Evolutionary conservation across 495 filamentous ascomycete species (phyloP), one percentile per base, ranked within the genome.

Genomic region (Aspergillus taichungensis): DNA sequence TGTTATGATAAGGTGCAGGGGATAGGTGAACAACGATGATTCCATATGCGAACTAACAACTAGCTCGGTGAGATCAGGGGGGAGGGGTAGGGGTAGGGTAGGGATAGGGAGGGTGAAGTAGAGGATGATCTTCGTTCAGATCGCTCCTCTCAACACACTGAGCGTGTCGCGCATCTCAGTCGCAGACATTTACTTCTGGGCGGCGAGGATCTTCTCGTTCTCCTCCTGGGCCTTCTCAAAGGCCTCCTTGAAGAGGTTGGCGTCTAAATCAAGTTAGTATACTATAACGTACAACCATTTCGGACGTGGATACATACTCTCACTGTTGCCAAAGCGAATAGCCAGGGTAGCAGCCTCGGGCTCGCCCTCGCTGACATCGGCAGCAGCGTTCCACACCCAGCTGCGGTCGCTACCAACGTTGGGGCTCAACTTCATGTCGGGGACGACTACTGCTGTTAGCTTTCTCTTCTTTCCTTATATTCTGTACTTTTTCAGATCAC

Each of bases 301-400:
- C 10, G 30, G 34, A 13, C 4, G n/a, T 9, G n/a, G 24, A 30
- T 27, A 74, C 86, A 76, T 77, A 94, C 88, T 97, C 59, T 99
- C 94, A 54, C 86, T 84, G 75, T 97, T 99, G 67, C 87, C 90
- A 61, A 99, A 95, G 37, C 94, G 89, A 54, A 97, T 96, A 47
- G 94, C 94, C 46, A 99, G 77, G 37, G 94, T 99, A 60, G 87
- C 82, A 30, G 91, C 87, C 75, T 97, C 94, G 29, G 94, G 87
- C 70, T 96, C 91, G 46, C 92, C 94, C 73, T 99, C 94, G 58
- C 87, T 94, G 50, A 97, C 92, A 75, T 99, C 94, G 40, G 92
- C 94, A 47, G 87, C 83, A 46, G 89, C 92, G 63, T 94, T 97
- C 94, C 94, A 99, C 50, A 99, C 92, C 94, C 94, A 99, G 74